Evolutionary conservation across 176 grass and related monocot species (phyloP), one percentile per base, ranked within the genome.

Genomic region (Typha latifolia): DNA sequence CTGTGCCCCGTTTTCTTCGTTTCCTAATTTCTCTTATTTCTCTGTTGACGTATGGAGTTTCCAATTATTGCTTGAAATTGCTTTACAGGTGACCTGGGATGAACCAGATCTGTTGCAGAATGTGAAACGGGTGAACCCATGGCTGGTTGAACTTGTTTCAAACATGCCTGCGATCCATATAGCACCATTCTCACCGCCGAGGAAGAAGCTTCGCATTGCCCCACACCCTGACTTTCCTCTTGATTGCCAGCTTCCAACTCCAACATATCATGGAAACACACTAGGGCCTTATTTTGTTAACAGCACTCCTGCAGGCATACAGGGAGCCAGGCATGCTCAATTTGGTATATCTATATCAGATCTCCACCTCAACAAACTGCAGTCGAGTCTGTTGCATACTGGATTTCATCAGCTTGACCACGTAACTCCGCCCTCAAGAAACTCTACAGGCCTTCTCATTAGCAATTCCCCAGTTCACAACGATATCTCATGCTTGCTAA

Each of bases 301-400:
- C 77, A 62, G 72, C 72, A 80, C 84, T 91, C 71, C 85, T 68
- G 84, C 83, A 87, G 81, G 85, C 83, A 92, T 99, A 85, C 89
- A 99, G 94, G 94, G 94, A 90, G 86, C 89, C 94, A 99, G 94
- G 94, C 94, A 99, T 77, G 56, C 80, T 73, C 82, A 77, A 48
- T 74, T 93, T 80, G 86, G 61, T 72, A 68, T 76, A 71, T 74
- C 77, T 43, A 78, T 94, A 48, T 62, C 81, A 81, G 83, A 93
- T 78, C 81, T 85, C 69, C 82, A 75, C 79, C 57, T 83, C 71
- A 72, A 56, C 82, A 72, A 80, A 77, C 82, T 91, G 67, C 83
- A 78, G 64, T 34, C 62, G 21, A 68, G 68, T 59, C 68, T 82
- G 56, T 67, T 76, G 55, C 61, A 69, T 75, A 0, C 74, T 48